Evolutionary conservation across 805 yeast genomes (phyloP), one percentile per base, ranked within the genome.

Genomic region (Metschnikowia vanudenii): DNA sequence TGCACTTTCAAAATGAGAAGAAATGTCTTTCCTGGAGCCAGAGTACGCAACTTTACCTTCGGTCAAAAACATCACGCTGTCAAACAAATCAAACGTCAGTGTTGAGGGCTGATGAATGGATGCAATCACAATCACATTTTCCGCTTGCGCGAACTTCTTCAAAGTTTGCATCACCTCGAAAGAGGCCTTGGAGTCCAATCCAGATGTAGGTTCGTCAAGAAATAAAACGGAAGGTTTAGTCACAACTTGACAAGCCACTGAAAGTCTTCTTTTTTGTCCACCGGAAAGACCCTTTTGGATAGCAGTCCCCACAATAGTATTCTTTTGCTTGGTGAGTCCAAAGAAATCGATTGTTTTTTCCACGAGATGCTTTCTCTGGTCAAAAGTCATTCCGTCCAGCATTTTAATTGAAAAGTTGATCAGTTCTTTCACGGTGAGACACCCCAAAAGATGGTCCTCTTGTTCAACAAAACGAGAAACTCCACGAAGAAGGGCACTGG

Each of bases 181-280:
- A 0, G 96, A 90, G 8, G 89, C 82, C 51, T 80, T 81, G 8
- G 95, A 82, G 63, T 88, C 96, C 30, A 88, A 65, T 0, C 96
- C 96, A 0, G 96, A 87, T 0, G 96, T 88, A 3, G 96, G 96
- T 55, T 88, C 96, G 62, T 88, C 96, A 37, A 88, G 65, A 57
- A 88, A 88, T 51, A 88, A 64, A 1, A 88, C 68, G 0, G 88
- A 79, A 0, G 96, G 96, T 52, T 82, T 84, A 3, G 86, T 78
- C 37, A 88, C 71, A 58, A 88, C 68, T 61, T 88, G 96, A 18
- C 88, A 78, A 0, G 88, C 96, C 33, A 88, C 78, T 37, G 91
- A 84, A 5, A 86, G 74, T 49, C 96, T 65, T 57, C 96, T 63
- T 58, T 82, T 84, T 58, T 88, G 96, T 32, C 96, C 96, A 11